Conservation (phyloP, 2,329 filamentous ascomycete genomes). For the Pseudovirgaria hyperparasitica region DNA sequence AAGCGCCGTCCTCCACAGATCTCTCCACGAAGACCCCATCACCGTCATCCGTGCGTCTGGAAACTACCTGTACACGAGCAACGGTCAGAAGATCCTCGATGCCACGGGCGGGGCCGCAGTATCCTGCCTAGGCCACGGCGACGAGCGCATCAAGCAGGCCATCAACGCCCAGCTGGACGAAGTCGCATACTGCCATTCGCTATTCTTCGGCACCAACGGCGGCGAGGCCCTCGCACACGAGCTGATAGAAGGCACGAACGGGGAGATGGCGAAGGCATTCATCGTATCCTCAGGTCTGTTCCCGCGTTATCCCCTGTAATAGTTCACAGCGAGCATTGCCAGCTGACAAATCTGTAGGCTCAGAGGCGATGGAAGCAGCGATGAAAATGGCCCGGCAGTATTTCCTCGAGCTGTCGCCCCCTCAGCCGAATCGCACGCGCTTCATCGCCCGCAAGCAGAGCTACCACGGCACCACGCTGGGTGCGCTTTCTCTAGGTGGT, state of each 20-base stretch:
- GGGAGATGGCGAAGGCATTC: conserved; percentile 41
- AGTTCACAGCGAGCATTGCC: conserved; percentile 1
- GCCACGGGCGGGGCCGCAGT: conserved; percentile 63
- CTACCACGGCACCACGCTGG: conserved; percentile 61
- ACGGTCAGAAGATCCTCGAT: conserved; percentile 53
- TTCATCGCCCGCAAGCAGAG: conserved; percentile 54
- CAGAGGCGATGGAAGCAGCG: conserved; percentile 56
- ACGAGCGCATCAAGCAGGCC: conserved; percentile 46
- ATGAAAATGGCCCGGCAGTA: conserved; percentile 57
- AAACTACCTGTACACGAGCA: conserved; percentile 38
- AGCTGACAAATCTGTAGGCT: conserved; percentile 31
- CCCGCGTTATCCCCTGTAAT: neutral
- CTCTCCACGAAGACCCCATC: conserved; percentile 33
- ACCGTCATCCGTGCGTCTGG: conserved; percentile 37
- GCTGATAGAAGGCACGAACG: conserved; percentile 38
- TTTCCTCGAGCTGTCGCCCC: conserved; percentile 42
- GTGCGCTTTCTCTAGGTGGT: conserved; percentile 51
- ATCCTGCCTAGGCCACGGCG: conserved; percentile 55
- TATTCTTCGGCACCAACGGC: conserved; percentile 43
- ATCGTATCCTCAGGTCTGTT: conserved; percentile 44
- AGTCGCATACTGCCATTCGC: conserved; percentile 46
- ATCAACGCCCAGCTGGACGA: conserved; percentile 46
- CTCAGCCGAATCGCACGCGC: conserved; percentile 40
- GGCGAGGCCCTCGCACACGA: conserved; percentile 40
- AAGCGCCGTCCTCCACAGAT: conserved; percentile 37